Evolutionary conservation across 257 asterid species (phyloP).

Genomic region (Paraleonurus japonicus): DNA sequence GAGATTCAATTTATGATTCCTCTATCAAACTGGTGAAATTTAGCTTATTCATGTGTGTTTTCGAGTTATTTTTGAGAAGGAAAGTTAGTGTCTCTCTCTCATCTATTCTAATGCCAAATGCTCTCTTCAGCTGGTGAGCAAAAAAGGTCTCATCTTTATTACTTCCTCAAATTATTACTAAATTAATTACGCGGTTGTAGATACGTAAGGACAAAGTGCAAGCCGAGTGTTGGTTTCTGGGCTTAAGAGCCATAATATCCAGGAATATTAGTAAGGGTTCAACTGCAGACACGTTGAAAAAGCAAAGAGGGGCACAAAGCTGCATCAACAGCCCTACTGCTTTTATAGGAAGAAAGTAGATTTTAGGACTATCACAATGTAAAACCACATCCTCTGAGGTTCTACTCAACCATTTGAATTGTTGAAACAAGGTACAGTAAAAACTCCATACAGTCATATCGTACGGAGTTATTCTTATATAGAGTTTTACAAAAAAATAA

Average conservation of each 20-base stretch:
- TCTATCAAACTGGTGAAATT: no score
- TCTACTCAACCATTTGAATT: background rate
- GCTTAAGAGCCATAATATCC: conserved; percentile 17
- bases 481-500: no score
- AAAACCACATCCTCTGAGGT: conserved; percentile 19
- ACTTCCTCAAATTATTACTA: background rate
- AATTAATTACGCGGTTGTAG: background rate
- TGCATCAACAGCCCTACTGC: conserved; percentile 27
- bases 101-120: conserved; percentile 22
- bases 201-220: conserved; percentile 25
- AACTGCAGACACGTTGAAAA: background rate
- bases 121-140: conserved; percentile 25
- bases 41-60: no score
- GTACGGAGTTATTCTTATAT: no score
- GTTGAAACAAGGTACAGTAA: no score
- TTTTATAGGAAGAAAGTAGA: conserved; percentile 23
- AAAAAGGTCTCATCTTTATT: background rate
- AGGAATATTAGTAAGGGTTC: background rate
- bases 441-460: no score
- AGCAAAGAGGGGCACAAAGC: conserved; percentile 16
- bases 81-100: conserved; percentile 26
- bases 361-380: conserved; percentile 18
- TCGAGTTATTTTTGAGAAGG: conserved; percentile 24
- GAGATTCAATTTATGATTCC: no score
- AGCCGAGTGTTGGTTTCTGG: conserved; percentile 27